Conservation (phyloP, 2,329 filamentous ascomycete genomes). For the Phoma sp. region DNA sequence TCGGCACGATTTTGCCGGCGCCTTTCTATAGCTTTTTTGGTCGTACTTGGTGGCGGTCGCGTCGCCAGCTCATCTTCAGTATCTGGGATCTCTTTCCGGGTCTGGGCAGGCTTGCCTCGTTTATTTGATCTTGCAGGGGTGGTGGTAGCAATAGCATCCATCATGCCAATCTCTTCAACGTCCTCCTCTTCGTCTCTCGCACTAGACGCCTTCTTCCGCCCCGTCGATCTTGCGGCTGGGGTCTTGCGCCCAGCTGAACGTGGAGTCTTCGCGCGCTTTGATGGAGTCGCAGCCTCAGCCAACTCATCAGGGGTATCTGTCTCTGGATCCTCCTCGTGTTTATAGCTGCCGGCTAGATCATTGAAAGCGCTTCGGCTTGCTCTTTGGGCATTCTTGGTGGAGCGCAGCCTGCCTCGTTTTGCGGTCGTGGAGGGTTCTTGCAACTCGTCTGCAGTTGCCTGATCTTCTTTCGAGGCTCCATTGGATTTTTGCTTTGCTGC, state of each 20-base stretch:
- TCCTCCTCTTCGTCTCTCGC: slow-evolving; percentile 15
- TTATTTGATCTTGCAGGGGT: slow-evolving; percentile 25
- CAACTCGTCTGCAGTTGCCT: slow-evolving; percentile 18
- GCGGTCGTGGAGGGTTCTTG: slow-evolving; percentile 21
- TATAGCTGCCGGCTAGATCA: slow-evolving; percentile 17
- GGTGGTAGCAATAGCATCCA: slow-evolving; percentile 18
- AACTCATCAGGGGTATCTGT: slow-evolving; percentile 29
- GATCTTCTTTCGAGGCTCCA: slow-evolving; percentile 10
- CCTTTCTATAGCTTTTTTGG: slow-evolving; percentile 22
- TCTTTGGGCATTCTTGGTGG: slow-evolving; percentile 23
- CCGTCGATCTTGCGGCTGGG: slow-evolving; percentile 15
- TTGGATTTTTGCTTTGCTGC: slow-evolving; percentile 15
- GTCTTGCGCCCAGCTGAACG: slow-evolving; percentile 22
- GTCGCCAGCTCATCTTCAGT: slow-evolving; percentile 32
- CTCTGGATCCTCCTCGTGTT: slow-evolving; percentile 14
- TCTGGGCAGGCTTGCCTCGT: slow-evolving; percentile 17
- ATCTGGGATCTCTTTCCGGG: slow-evolving; percentile 19
- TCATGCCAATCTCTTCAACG: slow-evolving; percentile 15
- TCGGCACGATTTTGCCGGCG: slow-evolving; percentile 37
- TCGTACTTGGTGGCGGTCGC: slow-evolving; percentile 19
- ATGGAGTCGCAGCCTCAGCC: slow-evolving; percentile 19
- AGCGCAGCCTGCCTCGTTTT: slow-evolving; percentile 25
- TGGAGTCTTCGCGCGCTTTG: slow-evolving; percentile 22
- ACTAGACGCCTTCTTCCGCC: slow-evolving; percentile 18
- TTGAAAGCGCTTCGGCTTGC: slow-evolving; percentile 22